phyloP scores from a whole-genome alignment of 2,329 filamentous ascomycete genomes.

The Aspergillus latus region DNA sequence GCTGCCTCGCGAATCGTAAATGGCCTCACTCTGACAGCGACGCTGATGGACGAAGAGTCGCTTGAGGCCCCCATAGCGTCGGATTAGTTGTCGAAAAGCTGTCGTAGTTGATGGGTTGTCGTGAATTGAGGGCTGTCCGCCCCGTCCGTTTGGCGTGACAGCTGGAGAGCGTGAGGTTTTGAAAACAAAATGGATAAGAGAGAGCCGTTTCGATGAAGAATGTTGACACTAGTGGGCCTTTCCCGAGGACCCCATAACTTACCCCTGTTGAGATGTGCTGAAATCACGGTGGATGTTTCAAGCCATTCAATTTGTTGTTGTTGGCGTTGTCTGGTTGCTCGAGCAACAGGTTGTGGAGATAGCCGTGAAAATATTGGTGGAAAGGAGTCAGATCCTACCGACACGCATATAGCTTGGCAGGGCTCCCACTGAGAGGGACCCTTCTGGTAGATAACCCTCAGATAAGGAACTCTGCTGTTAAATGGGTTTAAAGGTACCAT shows the following conservation, averaged over 20 bases:
- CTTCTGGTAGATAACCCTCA: no score
- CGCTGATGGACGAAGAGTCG: conserved; percentile 52
- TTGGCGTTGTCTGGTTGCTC: conserved; percentile 30
- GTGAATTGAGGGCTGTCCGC: conserved; percentile 21
- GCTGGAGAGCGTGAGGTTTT: conserved; percentile 9
- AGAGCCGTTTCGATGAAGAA: conserved; percentile 21
- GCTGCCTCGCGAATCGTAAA: conserved; percentile 90
- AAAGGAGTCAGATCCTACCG: not conserved
- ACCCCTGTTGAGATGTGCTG: conserved; percentile 18
- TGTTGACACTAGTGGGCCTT: conserved; percentile 36
- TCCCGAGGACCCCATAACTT: conserved; percentile 14
- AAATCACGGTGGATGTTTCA: conserved; percentile 16
- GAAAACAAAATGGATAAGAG: conserved; percentile 17
- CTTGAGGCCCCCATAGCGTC: conserved; percentile 43
- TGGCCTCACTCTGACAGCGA: conserved; percentile 61
- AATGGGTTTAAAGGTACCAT: no score
- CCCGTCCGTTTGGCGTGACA: conserved; percentile 22
- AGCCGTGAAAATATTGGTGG: not conserved
- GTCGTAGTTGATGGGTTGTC: conserved; percentile 16
- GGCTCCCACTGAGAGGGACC: no score
- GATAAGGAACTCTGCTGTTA: no score
- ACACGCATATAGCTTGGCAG: not conserved
- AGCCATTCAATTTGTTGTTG: conserved; percentile 26
- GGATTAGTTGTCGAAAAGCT: conserved; percentile 10
- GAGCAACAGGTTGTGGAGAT: conserved; percentile 27